These are phyloP conservation scores for Fragosphaeria purpurea DNA, from an alignment of 2,329 filamentous ascomycete species.

Conservation along the genomic window DNA sequence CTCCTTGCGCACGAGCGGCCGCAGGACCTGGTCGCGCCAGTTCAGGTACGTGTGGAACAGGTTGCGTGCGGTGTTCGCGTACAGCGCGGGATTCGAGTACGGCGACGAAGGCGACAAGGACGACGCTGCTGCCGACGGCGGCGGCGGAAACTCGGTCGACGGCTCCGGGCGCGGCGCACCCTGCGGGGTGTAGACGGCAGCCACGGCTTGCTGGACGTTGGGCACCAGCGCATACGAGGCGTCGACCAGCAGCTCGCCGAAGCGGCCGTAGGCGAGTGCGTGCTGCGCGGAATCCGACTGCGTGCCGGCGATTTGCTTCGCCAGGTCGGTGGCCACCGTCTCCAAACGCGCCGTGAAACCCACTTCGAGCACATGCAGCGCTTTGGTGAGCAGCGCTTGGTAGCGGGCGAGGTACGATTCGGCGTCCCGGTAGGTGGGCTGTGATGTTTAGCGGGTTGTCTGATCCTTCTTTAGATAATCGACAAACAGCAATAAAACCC, in stretches of 20 bases:
- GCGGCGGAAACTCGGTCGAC: slow-evolving; percentile 19
- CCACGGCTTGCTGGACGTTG: slow-evolving; percentile 44
- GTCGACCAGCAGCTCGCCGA: slow-evolving; percentile 47
- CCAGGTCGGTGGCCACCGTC: slow-evolving; percentile 43
- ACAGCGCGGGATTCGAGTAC: slow-evolving; percentile 31
- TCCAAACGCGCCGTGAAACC: slow-evolving; percentile 44
- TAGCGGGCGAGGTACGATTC: slow-evolving; percentile 83
- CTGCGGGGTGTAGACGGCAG: slow-evolving; percentile 40
- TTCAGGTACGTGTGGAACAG: slow-evolving; percentile 45
- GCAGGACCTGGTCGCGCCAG: slow-evolving; percentile 43
- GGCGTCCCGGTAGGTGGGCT: slow-evolving; percentile 78
- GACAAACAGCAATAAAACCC: slow-evolving; percentile 22
- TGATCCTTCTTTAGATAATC: too few relatives aligned
- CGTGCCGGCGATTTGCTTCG: slow-evolving; percentile 42
- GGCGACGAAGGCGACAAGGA: too few relatives aligned
- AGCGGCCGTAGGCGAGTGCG: slow-evolving; percentile 50
- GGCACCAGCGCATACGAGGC: slow-evolving; percentile 43
- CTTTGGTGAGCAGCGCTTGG: slow-evolving; percentile 63
- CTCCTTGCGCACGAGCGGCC: slow-evolving; percentile 42
- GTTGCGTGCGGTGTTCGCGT: slow-evolving; percentile 42
- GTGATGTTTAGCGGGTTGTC: not conserved
- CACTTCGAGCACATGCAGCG: slow-evolving; percentile 51
- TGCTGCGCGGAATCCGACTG: slow-evolving; percentile 50
- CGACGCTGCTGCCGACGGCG: too few relatives aligned
- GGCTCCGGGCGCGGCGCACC: slow-evolving; percentile 34